These are phyloP conservation scores for Podospora anserina DNA, from an alignment of 495 filamentous ascomycete species.

Conservation along the genomic window DNA sequence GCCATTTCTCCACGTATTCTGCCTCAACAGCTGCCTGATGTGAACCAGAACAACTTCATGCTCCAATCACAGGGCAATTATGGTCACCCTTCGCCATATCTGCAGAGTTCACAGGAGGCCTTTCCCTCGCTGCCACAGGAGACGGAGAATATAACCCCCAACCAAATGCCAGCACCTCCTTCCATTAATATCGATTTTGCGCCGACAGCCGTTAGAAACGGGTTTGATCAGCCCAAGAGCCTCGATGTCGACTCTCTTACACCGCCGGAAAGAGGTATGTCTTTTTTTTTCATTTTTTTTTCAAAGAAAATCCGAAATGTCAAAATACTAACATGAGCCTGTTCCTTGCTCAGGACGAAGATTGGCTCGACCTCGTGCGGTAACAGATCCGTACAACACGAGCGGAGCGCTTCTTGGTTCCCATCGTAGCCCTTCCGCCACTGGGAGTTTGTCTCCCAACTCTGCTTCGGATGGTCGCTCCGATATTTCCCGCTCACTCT, in stretches of 20 bases:
- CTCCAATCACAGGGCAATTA: constrained; percentile 47
- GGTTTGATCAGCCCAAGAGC: constrained; percentile 67
- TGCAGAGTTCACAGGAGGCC: constrained; percentile 56
- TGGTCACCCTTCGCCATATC: constrained; percentile 48
- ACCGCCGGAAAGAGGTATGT: constrained; percentile 79
- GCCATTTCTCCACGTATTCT: constrained; percentile 78
- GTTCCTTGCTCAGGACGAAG: constrained; percentile 35
- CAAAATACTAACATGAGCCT: constrained; percentile 10
- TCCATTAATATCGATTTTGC: constrained; percentile 94
- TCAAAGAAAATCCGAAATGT: neutral
- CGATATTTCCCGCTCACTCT: constrained; percentile 61
- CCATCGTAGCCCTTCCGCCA: constrained; percentile 33
- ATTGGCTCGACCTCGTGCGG: constrained; percentile 61
- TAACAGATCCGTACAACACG: constrained; percentile 68
- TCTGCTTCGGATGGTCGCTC: constrained; percentile 45
- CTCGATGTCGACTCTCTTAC: constrained; percentile 75
- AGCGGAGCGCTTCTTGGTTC: constrained; percentile 37
- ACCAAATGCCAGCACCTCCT: constrained; percentile 73
- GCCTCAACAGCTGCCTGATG: constrained; percentile 63
- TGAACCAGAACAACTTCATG: constrained; percentile 52
- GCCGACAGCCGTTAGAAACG: constrained; percentile 63
- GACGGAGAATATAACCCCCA: constrained; percentile 46
- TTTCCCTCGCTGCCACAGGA: constrained; percentile 55
- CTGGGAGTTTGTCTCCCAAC: constrained; percentile 45
- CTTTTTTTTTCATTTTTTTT: neutral